Percentiles rank a stretch among this genome's conserved stretches.
phyloP scores from a whole-genome alignment of 345 rosid species.

The Diplotaxis tenuifolia region DNA sequence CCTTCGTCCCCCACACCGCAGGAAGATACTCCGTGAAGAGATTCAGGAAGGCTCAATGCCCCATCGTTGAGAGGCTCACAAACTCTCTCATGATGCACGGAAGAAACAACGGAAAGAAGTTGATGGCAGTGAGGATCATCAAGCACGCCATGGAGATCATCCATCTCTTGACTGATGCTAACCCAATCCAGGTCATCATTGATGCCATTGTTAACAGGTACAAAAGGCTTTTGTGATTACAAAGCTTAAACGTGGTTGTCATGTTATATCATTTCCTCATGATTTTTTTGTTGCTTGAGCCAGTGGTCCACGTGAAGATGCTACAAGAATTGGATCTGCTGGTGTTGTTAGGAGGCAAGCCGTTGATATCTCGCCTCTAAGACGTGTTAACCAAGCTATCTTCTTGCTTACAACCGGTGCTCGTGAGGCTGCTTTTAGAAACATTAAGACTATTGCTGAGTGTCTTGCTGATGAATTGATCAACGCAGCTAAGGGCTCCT shows the following conservation, averaged over 20 bases:
- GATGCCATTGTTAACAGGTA: conserved; percentile 82
- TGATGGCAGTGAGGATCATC: conserved; percentile 69
- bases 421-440: conserved; percentile 79
- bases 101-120: conserved; percentile 75
- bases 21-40: conserved; percentile 83
- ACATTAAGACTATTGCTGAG: conserved; percentile 79
- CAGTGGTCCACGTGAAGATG: conserved; percentile 88
- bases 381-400: conserved; percentile 74
- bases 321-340: conserved; percentile 82
- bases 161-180: conserved; percentile 59
- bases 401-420: conserved; percentile 81
- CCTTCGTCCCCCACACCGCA: conserved; percentile 77
- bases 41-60: conserved; percentile 88
- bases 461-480: conserved; percentile 89
- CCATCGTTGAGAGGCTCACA: conserved; percentile 77
- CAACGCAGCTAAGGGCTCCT: conserved; percentile 87
- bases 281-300: conserved; percentile 1
- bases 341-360: conserved; percentile 93
- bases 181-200: conserved; percentile 78
- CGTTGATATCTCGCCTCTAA: conserved; percentile 78
- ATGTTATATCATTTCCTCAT: background rate
- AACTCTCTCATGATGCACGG: conserved; percentile 94
- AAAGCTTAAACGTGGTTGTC: background rate
- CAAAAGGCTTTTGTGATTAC: background rate
- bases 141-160: conserved; percentile 86